Percentiles rank a stretch among this genome's conserved stretches.
phyloP scores from a whole-genome alignment of 345 rosid genomes.

The Syzygium grande region DNA sequence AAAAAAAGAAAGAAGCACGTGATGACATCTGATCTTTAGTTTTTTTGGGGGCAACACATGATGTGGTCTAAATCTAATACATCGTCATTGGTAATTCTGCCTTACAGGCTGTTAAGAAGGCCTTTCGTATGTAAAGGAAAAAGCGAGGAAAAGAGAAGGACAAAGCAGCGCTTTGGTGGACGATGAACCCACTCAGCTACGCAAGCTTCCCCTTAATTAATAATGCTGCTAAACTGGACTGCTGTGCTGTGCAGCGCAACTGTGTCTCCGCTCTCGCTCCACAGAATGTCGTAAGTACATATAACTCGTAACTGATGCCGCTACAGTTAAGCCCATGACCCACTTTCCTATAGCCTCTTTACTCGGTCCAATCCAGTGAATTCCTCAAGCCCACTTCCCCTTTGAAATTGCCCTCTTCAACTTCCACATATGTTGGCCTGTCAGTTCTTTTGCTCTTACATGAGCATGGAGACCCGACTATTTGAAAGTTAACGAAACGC shows the following conservation, averaged over 20 bases:
- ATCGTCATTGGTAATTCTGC: background rate
- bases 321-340: background rate
- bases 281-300: background rate
- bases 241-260: background rate
- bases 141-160: background rate
- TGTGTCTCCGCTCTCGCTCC: background rate
- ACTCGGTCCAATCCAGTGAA: background rate
- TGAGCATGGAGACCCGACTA: accelerated
- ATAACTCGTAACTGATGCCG: background rate
- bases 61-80: background rate
- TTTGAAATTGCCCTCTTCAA: background rate
- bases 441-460: background rate
- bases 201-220: background rate
- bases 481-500: background rate
- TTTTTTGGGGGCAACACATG: background rate
- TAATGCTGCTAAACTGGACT: background rate
- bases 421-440: background rate
- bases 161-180: background rate
- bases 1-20: background rate
- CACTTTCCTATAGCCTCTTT: background rate
- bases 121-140: background rate
- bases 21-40: background rate
- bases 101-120: background rate
- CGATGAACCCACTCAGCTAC: background rate
- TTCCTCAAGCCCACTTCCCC: background rate